Conservation (phyloP, 2,329 filamentous ascomycete species). For the Fonsecaea erecta region DNA sequence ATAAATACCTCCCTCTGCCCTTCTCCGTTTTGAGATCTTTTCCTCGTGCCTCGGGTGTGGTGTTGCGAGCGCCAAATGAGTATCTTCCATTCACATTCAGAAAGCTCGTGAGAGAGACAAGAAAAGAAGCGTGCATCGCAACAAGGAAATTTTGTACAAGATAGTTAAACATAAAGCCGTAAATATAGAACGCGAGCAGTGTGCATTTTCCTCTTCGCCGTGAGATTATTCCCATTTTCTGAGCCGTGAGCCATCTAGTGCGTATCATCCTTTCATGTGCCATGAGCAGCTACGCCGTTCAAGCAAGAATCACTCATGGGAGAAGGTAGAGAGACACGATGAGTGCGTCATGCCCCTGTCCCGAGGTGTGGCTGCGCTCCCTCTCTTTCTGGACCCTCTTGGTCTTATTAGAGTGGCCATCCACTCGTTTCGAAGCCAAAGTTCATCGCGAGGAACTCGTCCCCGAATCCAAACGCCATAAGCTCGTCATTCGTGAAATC, state of each 20-base stretch:
- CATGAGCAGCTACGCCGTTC: background rate
- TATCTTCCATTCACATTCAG: background rate
- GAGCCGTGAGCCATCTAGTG: background rate
- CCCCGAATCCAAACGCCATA: conserved; percentile 38
- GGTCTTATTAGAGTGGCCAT: conserved; percentile 22
- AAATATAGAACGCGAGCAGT: background rate
- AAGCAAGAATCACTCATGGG: background rate
- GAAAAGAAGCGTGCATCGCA: background rate
- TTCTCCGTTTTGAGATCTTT: background rate
- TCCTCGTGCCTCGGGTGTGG: background rate
- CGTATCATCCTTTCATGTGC: background rate
- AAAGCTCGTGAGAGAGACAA: background rate
- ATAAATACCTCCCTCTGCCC: background rate
- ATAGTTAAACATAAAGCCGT: background rate
- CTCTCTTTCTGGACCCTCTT: background rate
- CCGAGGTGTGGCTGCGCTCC: background rate
- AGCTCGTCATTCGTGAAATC: conserved; percentile 37
- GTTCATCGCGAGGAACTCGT: conserved; percentile 39
- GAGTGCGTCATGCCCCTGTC: background rate
- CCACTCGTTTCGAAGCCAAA: conserved; percentile 36
- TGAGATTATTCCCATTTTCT: background rate
- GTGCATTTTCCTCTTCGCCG: background rate
- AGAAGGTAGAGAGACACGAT: background rate
- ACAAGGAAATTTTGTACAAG: background rate
- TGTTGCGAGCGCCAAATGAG: background rate